Percentiles rank a stretch among this genome's conserved stretches.
Conservation (phyloP, 805 yeast genomes). For the Vanderwaltozyma polyspora region DNA sequence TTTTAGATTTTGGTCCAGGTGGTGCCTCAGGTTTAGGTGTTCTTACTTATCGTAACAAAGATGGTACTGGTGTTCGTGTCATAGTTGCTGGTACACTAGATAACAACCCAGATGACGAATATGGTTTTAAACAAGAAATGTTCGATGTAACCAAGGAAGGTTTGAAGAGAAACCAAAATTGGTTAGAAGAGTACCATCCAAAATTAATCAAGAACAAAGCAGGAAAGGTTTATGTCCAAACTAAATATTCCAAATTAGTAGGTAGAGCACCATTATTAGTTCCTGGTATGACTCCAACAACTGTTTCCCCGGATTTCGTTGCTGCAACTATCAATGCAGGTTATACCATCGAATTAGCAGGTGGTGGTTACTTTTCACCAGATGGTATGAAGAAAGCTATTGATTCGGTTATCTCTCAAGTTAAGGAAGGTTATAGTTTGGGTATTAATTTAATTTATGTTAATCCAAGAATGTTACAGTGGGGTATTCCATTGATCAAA, state of each 20-base stretch:
- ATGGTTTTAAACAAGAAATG: conserved; percentile 91
- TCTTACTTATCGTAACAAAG: conserved; percentile 93
- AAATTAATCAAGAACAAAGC: conserved; percentile 62
- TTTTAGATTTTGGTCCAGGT: conserved; percentile 97
- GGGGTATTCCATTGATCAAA: conserved; percentile 96
- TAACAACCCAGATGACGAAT: conserved; percentile 61
- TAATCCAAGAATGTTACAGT: conserved; percentile 93
- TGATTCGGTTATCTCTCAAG: conserved; percentile 53
- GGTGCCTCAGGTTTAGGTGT: conserved; percentile 95
- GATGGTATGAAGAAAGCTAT: conserved; percentile 62
- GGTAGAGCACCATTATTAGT: conserved; percentile 96
- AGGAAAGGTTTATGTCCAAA: conserved; percentile 77
- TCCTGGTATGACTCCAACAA: conserved; percentile 99
- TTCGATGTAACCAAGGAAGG: conserved; percentile 58
- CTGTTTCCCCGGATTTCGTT: conserved; percentile 89
- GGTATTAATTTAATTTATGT: conserved; percentile 90
- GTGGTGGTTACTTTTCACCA: conserved; percentile 93
- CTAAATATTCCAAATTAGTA: conserved; percentile 82
- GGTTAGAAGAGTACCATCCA: conserved; percentile 86
- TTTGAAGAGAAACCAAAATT: conserved; percentile 75
- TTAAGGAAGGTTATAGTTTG: conserved; percentile 80
- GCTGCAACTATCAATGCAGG: conserved; percentile 94
- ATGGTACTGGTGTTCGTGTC: conserved; percentile 94
- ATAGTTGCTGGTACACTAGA: conserved; percentile 90
- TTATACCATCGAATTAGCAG: conserved; percentile 94